Conservation (phyloP, 2,329 filamentous ascomycete species). For the Zarea fungicola region DNA sequence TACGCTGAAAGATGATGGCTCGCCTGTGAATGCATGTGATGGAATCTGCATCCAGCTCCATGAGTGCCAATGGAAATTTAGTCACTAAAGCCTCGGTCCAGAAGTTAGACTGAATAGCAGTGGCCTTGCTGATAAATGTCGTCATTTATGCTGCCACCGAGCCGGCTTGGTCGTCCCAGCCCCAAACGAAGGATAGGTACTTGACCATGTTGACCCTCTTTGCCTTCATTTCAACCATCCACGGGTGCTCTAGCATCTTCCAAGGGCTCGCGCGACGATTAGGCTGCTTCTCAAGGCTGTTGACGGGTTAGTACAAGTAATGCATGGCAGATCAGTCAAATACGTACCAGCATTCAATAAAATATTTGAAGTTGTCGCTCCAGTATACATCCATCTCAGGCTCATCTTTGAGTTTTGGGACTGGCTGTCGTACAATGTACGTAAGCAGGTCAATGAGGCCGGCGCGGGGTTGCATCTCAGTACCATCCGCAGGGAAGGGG, state of each 20-base stretch:
- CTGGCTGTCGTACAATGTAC: slow-evolving; percentile 93
- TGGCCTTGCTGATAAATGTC: too few species aligned
- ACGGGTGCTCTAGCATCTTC: slow-evolving; percentile 98
- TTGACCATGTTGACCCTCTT: slow-evolving; percentile 98
- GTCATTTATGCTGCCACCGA: neutral
- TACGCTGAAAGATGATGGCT: too few species aligned
- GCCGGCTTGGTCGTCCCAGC: slow-evolving; percentile 67
- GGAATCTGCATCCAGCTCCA: too few species aligned
- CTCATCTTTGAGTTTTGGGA: slow-evolving; percentile 94
- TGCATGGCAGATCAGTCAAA: slow-evolving; percentile 22
- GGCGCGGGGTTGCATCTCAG: slow-evolving; percentile 88
- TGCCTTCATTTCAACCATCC: slow-evolving; percentile 93
- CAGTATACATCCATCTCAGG: slow-evolving; percentile 83
- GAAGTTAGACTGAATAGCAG: too few species aligned
- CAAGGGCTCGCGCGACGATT: slow-evolving; percentile 84
- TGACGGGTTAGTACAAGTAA: slow-evolving; percentile 19
- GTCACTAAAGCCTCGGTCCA: too few species aligned
- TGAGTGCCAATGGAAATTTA: too few species aligned
- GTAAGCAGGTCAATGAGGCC: slow-evolving; percentile 92
- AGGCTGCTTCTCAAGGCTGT: slow-evolving; percentile 88
- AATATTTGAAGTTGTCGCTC: slow-evolving; percentile 98
- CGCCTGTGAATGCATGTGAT: too few species aligned
- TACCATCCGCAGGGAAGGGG: slow-evolving; percentile 94
- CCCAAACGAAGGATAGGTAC: slow-evolving; percentile 93
- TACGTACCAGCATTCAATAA: slow-evolving; percentile 95